Percentiles rank a stretch among this genome's conserved stretches.
Evolutionary conservation across 2,329 filamentous ascomycete species (phyloP).

Genomic region (Tolypocladium cylindrosporum): DNA sequence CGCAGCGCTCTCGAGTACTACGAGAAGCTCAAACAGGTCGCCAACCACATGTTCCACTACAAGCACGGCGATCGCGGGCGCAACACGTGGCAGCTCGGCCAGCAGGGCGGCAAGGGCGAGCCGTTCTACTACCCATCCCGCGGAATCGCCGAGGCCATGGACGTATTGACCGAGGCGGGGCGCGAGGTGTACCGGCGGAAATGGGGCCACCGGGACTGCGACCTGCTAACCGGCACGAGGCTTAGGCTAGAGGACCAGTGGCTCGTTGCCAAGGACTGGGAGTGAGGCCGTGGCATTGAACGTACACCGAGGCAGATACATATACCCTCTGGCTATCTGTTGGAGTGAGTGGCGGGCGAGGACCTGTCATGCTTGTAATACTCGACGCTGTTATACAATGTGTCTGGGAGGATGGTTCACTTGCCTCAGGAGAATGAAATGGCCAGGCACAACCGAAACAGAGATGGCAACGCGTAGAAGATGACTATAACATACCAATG

Average conservation of each 20-base stretch:
- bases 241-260: constrained; percentile 33
- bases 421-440: neutral
- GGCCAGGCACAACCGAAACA: neutral
- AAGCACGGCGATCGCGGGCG: constrained; percentile 30
- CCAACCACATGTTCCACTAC: constrained; percentile 28
- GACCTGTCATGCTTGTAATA: neutral
- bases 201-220: constrained; percentile 35
- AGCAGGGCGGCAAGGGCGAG: constrained; percentile 40
- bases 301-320: neutral
- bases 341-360: neutral
- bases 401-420: no score
- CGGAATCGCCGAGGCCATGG: constrained; percentile 32
- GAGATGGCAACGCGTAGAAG: neutral
- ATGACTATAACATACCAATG: neutral
- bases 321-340: neutral
- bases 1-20: constrained; percentile 7
- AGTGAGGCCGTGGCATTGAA: neutral
- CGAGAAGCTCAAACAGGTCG: constrained; percentile 11
- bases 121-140: constrained; percentile 40
- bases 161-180: constrained; percentile 34
- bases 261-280: constrained; percentile 32
- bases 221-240: constrained; percentile 24
- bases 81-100: constrained; percentile 43
- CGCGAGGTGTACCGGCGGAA: constrained; percentile 30
- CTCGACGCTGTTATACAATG: neutral